These are phyloP conservation scores for Euclidium syriacum DNA, from an alignment of 345 rosid species.

Conservation along the genomic window DNA sequence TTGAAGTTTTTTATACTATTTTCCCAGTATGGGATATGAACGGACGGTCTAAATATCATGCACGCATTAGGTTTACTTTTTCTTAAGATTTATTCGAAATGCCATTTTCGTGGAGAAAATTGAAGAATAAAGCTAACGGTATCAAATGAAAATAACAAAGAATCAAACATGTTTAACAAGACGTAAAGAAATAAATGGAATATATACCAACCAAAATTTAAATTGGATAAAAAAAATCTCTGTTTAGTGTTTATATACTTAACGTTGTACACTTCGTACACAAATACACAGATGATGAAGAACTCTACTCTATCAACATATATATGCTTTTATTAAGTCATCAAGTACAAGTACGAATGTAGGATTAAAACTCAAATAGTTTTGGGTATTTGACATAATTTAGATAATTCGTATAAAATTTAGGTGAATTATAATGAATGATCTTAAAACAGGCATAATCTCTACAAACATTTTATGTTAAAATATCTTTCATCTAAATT, in stretches of 20 bases:
- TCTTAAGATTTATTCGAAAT: background rate
- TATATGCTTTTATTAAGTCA: no score
- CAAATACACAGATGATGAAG: background rate
- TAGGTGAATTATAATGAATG: no score
- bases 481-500: no score
- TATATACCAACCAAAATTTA: background rate
- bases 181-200: background rate
- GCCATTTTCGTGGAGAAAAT: constrained; percentile 2
- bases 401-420: no score
- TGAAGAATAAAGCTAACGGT: background rate
- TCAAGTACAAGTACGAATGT: no score
- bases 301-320: no score
- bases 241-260: background rate
- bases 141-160: constrained; percentile 6
- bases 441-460: no score
- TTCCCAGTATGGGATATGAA: background rate
- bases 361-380: no score
- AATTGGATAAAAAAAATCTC: background rate
- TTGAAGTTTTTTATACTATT: no score
- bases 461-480: no score
- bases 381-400: no score
- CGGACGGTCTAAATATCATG: background rate
- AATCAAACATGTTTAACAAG: constrained; percentile 11
- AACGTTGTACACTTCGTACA: background rate
- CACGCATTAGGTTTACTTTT: background rate